Base-by-base conservation (phyloP, 1,284 basidiomycete genomes). In the Cerioporus squamosus region DNA sequence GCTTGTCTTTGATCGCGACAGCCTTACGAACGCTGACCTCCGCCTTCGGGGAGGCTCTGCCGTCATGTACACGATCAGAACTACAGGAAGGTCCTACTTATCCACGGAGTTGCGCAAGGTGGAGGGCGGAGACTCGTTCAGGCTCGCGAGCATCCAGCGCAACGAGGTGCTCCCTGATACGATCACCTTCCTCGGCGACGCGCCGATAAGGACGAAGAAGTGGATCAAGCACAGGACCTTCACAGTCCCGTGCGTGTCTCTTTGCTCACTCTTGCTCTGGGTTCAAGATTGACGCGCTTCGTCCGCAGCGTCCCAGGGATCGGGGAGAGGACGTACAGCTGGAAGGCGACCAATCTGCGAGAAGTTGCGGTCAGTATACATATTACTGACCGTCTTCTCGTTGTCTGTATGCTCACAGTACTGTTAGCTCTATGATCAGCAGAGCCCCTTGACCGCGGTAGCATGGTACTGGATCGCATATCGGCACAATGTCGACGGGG, bases 131-230 rank as follows among this genome's bases (percentile, higher is more conserved):
- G 49, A 29, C 7, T 50, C 42, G 17, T 43, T 51, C 15, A 36
- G 22, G 23, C 51, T 55, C n/a, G 63, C 46, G 9, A 17, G 39
- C 39, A 55, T 64, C 23, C 44, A 60, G 17, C 48, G 63, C 42
- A 52, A 46, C 29, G 63, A 65, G n/a, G 20, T 60, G 22, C 39
- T 62, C 18, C 55, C 53, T 29, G 58, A 62, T n/a, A 59, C 44
- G 40, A 57, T 62, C 55, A 51, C 23, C 17, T 60, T 62, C 49
- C 18, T 40, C 36, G 60, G 52, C 20, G 29, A 44, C 40, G 51
- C 55, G 38, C 29, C 49, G 23, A 43, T 58, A 38, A 60, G 42
- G 44, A 51, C 58, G 43, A 61, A 38, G 31, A 56, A 50, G 22
- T 61, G 53, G 56, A 44, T 59, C 31, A 56, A 59, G 47, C 57